Percentiles rank a stretch among this genome's conserved stretches.
phyloP scores from a whole-genome alignment of 495 filamentous ascomycete species.

The Cairneyella variabilis region DNA sequence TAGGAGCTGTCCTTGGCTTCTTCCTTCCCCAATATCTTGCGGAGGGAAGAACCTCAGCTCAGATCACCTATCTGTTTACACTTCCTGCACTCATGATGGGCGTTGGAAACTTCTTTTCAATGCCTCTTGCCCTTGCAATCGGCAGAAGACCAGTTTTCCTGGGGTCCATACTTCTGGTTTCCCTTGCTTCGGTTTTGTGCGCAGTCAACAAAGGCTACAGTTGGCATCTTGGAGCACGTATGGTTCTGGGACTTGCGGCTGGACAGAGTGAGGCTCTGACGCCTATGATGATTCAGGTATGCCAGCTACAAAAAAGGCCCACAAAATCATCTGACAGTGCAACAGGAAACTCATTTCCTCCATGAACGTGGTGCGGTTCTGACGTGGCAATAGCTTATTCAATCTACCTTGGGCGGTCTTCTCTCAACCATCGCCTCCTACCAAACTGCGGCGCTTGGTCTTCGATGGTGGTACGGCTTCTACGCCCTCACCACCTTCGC shows the following conservation, averaged over 20 bases:
- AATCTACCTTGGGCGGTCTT: background rate
- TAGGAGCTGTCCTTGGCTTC: background rate
- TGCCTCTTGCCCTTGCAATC: background rate
- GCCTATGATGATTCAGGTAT: background rate
- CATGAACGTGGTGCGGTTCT: background rate
- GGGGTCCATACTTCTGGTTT: background rate
- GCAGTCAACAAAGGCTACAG: background rate
- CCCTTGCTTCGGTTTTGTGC: background rate
- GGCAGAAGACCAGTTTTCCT: background rate
- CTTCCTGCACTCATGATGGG: background rate
- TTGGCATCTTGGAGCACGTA: background rate
- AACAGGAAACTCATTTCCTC: background rate
- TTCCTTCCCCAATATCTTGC: background rate
- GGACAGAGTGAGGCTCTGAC: background rate
- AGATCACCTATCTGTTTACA: background rate
- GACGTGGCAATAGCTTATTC: background rate
- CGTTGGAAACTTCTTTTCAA: background rate
- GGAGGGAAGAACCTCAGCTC: background rate
- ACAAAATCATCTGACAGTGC: too few species aligned
- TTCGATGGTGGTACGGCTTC: background rate
- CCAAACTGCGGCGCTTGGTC: background rate
- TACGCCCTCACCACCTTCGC: background rate
- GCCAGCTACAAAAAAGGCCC: too few species aligned
- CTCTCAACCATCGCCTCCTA: background rate
- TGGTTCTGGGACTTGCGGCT: background rate